These are phyloP conservation scores for Leonotis leonurus DNA, from an alignment of 257 asterid genomes.

Conservation along the genomic window DNA sequence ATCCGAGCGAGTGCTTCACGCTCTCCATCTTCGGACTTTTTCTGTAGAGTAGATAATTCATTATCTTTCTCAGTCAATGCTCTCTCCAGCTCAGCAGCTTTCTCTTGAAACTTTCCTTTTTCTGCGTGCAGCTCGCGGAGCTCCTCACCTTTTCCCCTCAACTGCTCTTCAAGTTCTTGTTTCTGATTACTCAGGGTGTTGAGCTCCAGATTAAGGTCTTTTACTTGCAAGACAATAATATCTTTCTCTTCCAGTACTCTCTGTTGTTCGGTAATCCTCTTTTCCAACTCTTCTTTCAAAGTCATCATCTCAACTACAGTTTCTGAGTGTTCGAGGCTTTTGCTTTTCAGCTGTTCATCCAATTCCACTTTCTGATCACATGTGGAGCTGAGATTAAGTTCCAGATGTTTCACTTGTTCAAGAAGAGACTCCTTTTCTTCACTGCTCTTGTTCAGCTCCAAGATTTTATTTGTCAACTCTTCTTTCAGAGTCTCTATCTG, in stretches of 20 bases:
- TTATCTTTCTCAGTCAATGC: conserved; percentile 33
- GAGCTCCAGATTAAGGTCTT: conserved; percentile 30
- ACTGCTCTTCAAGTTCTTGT: conserved; percentile 45
- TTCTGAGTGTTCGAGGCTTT: conserved; percentile 36
- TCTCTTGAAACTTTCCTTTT: conserved; percentile 16
- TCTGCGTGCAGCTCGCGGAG: conserved; percentile 28
- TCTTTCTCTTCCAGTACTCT: conserved; percentile 36
- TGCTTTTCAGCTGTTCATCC: conserved; percentile 40
- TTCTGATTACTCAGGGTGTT: conserved; percentile 26
- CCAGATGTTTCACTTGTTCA: conserved; percentile 23
- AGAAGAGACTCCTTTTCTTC: conserved; percentile 34
- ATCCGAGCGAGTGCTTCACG: conserved; percentile 30
- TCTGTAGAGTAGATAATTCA: conserved; percentile 32
- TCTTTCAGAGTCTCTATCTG: conserved; percentile 34
- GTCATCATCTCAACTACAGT: conserved; percentile 23
- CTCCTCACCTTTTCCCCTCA: conserved; percentile 34
- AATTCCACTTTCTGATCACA: conserved; percentile 31
- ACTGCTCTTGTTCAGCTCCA: conserved; percentile 24
- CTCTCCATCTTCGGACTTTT: conserved; percentile 38
- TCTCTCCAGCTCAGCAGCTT: conserved; percentile 35
- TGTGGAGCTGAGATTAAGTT: conserved; percentile 26
- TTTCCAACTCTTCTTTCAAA: conserved; percentile 39
- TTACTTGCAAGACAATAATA: conserved; percentile 18
- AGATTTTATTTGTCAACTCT: conserved; percentile 32
- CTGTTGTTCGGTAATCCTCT: conserved; percentile 22